Evolutionary conservation across 1,284 basidiomycete species (phyloP).

Genomic region (Afroboletus lepidellus): DNA sequence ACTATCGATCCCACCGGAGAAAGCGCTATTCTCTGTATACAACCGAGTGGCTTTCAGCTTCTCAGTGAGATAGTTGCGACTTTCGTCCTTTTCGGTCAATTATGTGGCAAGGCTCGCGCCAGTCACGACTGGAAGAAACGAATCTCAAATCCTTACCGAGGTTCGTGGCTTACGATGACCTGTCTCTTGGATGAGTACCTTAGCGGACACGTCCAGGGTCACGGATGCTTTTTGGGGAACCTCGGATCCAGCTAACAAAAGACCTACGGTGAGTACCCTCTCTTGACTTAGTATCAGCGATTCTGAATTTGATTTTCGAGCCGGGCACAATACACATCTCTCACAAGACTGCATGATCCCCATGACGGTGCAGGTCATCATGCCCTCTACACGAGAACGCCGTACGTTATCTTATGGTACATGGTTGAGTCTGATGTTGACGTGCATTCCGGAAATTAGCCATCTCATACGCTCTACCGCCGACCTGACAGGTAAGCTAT

Average conservation of each 20-base stretch:
- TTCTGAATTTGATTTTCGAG: constrained; percentile 1
- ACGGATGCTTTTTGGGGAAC: background rate
- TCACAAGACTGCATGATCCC: background rate
- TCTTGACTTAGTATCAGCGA: background rate
- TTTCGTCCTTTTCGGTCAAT: constrained; percentile 12
- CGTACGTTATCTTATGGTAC: constrained; percentile 3
- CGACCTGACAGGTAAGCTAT: constrained; percentile 18
- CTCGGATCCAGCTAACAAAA: background rate
- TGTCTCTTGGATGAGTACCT: background rate
- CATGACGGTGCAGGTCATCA: background rate
- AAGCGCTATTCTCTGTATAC: constrained; percentile 7
- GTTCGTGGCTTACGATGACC: background rate
- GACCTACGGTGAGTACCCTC: constrained; percentile 1
- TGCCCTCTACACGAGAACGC: background rate
- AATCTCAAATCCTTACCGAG: background rate
- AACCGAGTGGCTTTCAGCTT: constrained; percentile 20
- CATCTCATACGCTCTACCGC: constrained; percentile 5
- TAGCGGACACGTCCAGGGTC: background rate
- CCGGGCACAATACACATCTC: background rate
- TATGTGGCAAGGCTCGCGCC: background rate
- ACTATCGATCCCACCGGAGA: background rate
- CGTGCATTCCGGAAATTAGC: background rate
- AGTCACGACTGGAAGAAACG: background rate
- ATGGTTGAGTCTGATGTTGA: background rate
- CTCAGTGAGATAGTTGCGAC: constrained; percentile 17